phyloP scores from a whole-genome alignment of 345 rosid genomes.

The Syzygium aromaticum region DNA sequence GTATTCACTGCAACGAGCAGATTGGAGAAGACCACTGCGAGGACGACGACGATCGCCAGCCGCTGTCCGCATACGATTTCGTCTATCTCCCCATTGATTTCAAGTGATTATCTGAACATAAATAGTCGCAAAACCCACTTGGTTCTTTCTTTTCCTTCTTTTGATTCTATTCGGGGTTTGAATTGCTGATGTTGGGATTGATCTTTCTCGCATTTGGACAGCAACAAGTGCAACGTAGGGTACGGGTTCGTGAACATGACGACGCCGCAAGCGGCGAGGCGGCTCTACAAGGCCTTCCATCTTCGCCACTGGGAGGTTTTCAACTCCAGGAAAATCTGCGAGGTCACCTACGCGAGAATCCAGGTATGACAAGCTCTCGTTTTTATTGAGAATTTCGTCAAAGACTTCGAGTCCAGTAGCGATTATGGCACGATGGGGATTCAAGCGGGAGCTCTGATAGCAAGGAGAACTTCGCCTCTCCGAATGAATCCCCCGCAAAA shows the following conservation, averaged over 20 bases:
- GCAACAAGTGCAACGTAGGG: slow-evolving; percentile 93
- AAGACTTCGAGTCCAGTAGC: background rate
- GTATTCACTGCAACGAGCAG: slow-evolving; percentile 81
- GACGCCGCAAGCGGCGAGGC: slow-evolving; percentile 58
- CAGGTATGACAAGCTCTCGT: slow-evolving; percentile 36
- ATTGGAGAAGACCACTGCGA: slow-evolving; percentile 17
- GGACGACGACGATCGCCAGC: slow-evolving; percentile 26
- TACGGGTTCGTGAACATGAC: slow-evolving; percentile 99
- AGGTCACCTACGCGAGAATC: slow-evolving; percentile 80
- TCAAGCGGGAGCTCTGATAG: background rate
- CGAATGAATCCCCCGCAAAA: background rate
- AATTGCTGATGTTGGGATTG: background rate
- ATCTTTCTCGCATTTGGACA: slow-evolving; percentile 7
- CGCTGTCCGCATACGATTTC: slow-evolving; percentile 80
- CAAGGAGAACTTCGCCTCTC: background rate
- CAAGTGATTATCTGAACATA: slow-evolving; percentile 30
- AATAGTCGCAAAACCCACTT: background rate
- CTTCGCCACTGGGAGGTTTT: slow-evolving; percentile 72
- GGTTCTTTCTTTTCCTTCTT: background rate
- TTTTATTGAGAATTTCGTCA: background rate
- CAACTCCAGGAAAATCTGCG: slow-evolving; percentile 77
- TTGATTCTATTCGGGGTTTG: background rate
- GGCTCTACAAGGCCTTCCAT: slow-evolving; percentile 80
- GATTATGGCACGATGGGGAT: background rate
- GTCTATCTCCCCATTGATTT: slow-evolving; percentile 95